Evolutionary conservation across 495 filamentous ascomycete genomes (phyloP).

Genomic region (Aspergillus taichungensis): DNA sequence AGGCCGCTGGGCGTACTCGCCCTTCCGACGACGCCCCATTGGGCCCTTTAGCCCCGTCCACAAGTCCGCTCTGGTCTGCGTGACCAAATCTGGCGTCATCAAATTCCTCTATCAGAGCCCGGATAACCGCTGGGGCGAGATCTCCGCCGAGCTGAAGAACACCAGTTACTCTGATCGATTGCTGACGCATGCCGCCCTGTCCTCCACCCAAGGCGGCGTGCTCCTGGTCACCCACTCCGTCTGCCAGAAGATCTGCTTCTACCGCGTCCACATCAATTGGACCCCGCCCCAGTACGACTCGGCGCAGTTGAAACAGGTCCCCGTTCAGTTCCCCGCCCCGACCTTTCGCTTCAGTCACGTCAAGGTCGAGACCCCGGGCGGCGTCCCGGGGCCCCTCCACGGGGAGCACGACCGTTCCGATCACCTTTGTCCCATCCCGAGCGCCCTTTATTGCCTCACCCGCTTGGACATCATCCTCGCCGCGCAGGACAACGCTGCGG

Average conservation of each 20-base stretch:
- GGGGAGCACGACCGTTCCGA: conserved; percentile 17
- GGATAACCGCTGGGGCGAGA: conserved; percentile 58
- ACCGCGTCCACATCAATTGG: conserved; percentile 48
- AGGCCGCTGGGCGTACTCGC: conserved; percentile 44
- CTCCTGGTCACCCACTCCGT: conserved; percentile 57
- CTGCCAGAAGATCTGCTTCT: conserved; percentile 56
- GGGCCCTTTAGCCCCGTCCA: conserved; percentile 60
- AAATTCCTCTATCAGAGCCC: conserved; percentile 62
- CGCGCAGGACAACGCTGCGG: conserved; percentile 39
- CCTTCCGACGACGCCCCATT: conserved; percentile 37
- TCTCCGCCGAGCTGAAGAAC: conserved; percentile 59
- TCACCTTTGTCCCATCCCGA: conserved; percentile 24
- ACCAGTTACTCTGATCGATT: conserved; percentile 57
- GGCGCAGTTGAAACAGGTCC: conserved; percentile 20
- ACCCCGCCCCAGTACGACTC: conserved; percentile 34
- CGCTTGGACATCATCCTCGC: conserved; percentile 58
- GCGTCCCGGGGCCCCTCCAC: conserved; percentile 18
- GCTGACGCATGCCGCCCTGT: conserved; percentile 73
- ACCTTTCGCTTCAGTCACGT: conserved; percentile 31
- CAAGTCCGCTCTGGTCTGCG: conserved; percentile 59
- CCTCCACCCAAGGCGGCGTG: conserved; percentile 60
- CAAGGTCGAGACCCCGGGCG: conserved; percentile 34
- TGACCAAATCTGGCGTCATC: conserved; percentile 62
- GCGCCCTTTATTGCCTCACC: conserved; percentile 49
- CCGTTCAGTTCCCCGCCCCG: conserved; percentile 34